Evolutionary conservation across 2,329 filamentous ascomycete species (phyloP), one percentile per base, ranked within the genome.

Genomic region (Fusarium gaditjirri): DNA sequence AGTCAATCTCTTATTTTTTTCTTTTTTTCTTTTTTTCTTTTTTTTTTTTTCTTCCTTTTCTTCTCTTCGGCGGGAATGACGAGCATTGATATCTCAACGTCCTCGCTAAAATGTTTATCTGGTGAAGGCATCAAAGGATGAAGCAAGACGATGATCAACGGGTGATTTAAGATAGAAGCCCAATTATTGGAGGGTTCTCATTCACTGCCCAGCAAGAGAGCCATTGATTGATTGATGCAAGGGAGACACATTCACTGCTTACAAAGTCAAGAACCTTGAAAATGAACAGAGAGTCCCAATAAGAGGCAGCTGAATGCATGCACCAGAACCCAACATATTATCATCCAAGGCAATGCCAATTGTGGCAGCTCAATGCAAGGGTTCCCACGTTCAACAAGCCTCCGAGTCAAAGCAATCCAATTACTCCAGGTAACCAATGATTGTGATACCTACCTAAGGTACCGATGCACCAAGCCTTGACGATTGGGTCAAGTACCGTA

Each of bases 321-420:
- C 43, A 59, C 38, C 47, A n/a, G 62, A 49, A 47, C 25, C 25
- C 43, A 46, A 52, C 50, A 50, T 35, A 50, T 31, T 21, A 38
- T 46, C 14, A 36, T 27, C 47, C 59, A 69, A 66, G 60, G 54
- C 39, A 71, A 14, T 36, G 55, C 38, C 35, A 47, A 62, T 27
- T 57, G 50, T 56, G 55, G 42, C 46, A 68, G 47, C 54, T 39
- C 36, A 42, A 59, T 71, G 54, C 58, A 71, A 72, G 58, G 64
- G 59, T 61, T 71, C 61, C 31, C 35, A 54, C 23, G 67, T 69
- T 63, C 25, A 56, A 52, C 43, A 70, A 60, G 39, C 52, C 49
- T 61, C 49, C 56, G 65, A 72, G 65, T 72, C 70, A 59, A 68
- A 41, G 29, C 49, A 50, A 55, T 27, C 39, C 16, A 38, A 42